Percentiles rank a stretch among this genome's conserved stretches.
These are phyloP conservation scores for Pythium brachiatum DNA, from an alignment of 352 stramenopile species.

Conservation along the genomic window DNA sequence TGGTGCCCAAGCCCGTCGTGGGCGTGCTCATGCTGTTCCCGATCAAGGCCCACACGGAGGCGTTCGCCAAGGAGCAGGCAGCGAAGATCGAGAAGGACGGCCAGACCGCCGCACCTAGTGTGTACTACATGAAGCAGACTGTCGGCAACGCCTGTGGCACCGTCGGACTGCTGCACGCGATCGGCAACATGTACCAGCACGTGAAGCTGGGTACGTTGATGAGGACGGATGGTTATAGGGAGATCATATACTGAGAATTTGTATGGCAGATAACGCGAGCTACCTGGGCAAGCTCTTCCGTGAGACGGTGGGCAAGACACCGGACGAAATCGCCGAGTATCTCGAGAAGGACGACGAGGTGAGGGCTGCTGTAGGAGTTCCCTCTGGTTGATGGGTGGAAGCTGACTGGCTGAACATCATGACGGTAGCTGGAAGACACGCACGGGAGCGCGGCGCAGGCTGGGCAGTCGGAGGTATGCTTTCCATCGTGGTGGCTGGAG, in stretches of 20 bases:
- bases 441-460: conserved; percentile 90
- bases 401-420: too few species aligned
- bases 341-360: conserved; percentile 91
- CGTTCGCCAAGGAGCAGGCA: conserved; percentile 68
- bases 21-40: conserved; percentile 96
- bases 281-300: conserved; percentile 86
- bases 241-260: neutral
- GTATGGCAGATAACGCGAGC: conserved; percentile 20
- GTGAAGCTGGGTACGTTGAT: conserved; percentile 54
- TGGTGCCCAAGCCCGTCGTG: conserved; percentile 92
- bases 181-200: conserved; percentile 89
- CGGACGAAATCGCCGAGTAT: conserved; percentile 80
- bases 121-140: conserved; percentile 95
- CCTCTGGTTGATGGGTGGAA: too few species aligned
- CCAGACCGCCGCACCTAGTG: conserved; percentile 68
- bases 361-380: too few species aligned
- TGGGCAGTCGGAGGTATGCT: conserved; percentile 80
- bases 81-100: conserved; percentile 65
- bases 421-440: conserved; percentile 88
- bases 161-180: conserved; percentile 93
- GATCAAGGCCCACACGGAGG: conserved; percentile 88
- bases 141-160: conserved; percentile 97
- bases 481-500: too few species aligned
- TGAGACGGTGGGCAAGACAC: conserved; percentile 73
- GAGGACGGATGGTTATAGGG: neutral